Evolutionary conservation across 2,329 filamentous ascomycete genomes (phyloP).

Genomic region (Coniochaeta sp.): DNA sequence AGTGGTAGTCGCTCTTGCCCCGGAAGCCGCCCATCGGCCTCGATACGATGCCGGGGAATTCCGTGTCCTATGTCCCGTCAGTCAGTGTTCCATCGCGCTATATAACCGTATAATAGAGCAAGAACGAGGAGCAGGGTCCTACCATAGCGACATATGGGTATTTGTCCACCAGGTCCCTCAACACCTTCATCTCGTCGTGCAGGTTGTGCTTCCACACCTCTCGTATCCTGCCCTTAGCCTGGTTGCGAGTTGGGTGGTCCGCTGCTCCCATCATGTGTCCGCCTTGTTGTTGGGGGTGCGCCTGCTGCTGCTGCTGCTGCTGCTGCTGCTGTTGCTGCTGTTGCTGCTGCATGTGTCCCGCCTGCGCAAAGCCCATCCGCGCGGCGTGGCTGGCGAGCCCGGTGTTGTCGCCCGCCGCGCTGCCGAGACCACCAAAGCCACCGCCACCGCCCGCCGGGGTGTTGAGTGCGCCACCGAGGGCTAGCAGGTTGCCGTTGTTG

Average conservation of each 20-base stretch:
- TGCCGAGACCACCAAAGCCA: slow-evolving; percentile 40
- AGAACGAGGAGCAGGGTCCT: slow-evolving; percentile 27
- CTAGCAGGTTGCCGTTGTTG: slow-evolving; percentile 48
- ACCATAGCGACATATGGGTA: slow-evolving; percentile 99
- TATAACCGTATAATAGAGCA: neutral
- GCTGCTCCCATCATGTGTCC: slow-evolving; percentile 27
- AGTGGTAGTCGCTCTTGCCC: slow-evolving; percentile 96
- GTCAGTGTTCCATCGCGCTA: neutral
- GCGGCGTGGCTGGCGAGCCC: slow-evolving; percentile 82
- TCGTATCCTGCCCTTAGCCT: slow-evolving; percentile 73
- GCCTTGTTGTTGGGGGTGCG: slow-evolving; percentile 23
- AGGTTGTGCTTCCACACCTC: slow-evolving; percentile 95
- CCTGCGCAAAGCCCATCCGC: slow-evolving; percentile 79
- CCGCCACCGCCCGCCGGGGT: slow-evolving; percentile 20
- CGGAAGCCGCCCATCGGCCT: slow-evolving; percentile 91
- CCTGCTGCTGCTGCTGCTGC: slow-evolving; percentile 52
- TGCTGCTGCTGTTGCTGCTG: slow-evolving; percentile 54
- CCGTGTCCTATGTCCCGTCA: slow-evolving; percentile 64
- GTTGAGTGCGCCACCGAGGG: slow-evolving; percentile 49
- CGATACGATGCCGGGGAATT: slow-evolving; percentile 96
- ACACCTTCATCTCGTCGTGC: slow-evolving; percentile 78
- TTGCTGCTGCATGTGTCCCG: slow-evolving; percentile 47
- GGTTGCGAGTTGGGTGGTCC: slow-evolving; percentile 45
- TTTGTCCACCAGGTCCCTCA: slow-evolving; percentile 78
- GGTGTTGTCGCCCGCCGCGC: slow-evolving; percentile 53